phyloP scores from a whole-genome alignment of 352 stramenopile genomes.

The Pseudoperonospora humuli region DNA sequence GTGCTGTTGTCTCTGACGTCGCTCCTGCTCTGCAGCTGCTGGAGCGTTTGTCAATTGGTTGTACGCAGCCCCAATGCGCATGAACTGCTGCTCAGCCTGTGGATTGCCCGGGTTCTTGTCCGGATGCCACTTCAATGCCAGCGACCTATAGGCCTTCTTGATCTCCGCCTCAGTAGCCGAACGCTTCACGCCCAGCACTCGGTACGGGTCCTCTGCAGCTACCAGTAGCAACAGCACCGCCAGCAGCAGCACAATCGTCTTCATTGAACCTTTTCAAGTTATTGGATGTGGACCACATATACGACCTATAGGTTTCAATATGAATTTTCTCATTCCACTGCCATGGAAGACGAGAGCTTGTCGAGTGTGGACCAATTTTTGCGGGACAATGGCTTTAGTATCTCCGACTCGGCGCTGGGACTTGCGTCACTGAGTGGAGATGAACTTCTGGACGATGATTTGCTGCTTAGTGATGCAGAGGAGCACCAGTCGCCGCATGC shows the following conservation, averaged over 20 bases:
- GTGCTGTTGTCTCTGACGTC: slow-evolving; percentile 29
- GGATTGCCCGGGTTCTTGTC: slow-evolving; percentile 81
- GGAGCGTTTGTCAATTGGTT: slow-evolving; percentile 36
- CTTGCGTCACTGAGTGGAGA: slow-evolving; percentile 33
- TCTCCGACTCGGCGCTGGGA: slow-evolving; percentile 26
- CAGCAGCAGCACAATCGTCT: slow-evolving; percentile 4
- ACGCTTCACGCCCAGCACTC: slow-evolving; percentile 50
- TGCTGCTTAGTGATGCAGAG: slow-evolving; percentile 32
- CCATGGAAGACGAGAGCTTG: slow-evolving; percentile 39
- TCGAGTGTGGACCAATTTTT: slow-evolving; percentile 78
- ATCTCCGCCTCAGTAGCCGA: slow-evolving; percentile 67
- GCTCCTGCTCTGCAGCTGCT: slow-evolving; percentile 5
- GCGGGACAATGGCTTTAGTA: slow-evolving; percentile 63
- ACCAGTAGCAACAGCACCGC: slow-evolving; percentile 19
- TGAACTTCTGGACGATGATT: slow-evolving; percentile 26
- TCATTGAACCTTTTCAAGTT: neutral
- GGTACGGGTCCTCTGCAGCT: slow-evolving; percentile 61
- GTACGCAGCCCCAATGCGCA: slow-evolving; percentile 68
- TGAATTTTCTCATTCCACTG: too few relatives aligned
- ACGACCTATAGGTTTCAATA: too few relatives aligned
- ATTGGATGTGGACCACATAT: neutral
- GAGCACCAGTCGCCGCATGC: slow-evolving; percentile 6
- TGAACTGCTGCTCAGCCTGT: slow-evolving; percentile 63
- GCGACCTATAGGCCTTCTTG: slow-evolving; percentile 75
- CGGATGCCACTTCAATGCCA: slow-evolving; percentile 87